Evolutionary conservation across 2,329 filamentous ascomycete species (phyloP), one percentile per base, ranked within the genome.

Genomic region (Coniochaeta ligniaria): DNA sequence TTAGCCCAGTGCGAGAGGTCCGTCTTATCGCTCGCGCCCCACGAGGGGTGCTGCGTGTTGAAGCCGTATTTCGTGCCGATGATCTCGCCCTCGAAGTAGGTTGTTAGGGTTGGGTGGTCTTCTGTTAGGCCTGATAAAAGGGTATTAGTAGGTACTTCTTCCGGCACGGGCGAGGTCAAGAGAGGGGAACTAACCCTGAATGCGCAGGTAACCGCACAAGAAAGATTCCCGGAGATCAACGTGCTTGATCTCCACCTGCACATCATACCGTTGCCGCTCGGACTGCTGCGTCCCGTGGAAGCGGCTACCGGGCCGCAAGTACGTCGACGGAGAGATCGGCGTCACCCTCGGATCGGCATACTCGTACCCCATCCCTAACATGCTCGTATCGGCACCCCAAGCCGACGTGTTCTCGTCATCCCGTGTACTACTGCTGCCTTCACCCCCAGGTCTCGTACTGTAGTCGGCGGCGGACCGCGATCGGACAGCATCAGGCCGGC

Each of bases 51-150:
- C 65, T 90, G 86, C 41, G 95, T 99, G 64, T 89, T 84, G 77
- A 99, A 99, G n/a, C 87, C 89, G 76, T 98, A 93, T 72, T 96
- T 96, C 61, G 87, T 88, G 57, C 95, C 95, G 66, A 99, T 97
- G 60, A 99, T 96, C 76, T 99, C 95, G 73, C 94, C 93, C 75
- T 98, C 94, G 69, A 99, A 99, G 73, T 96, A 99, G 1, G 95
- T 99, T 9, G 94, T 98, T 58, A 99, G 80, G n/a, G 93, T 97
- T 14, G 94, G 94, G 72, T 98, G 94, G 75, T 97, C 93, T 71
- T 96, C 90, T 0, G 95, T 98, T 17, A 99, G 80, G 59, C 93
- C 93, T 97, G 66, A 24, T 4, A 6, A 47, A 14, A 22, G n/a
- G 2, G 47, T 20, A 17, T 56, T 16, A 38, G 54, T 22, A 24